Percentiles rank a stretch among this genome's conserved stretches.
phyloP scores from a whole-genome alignment of 1,284 basidiomycete genomes.

The Exobasidium cylindrosporum region DNA sequence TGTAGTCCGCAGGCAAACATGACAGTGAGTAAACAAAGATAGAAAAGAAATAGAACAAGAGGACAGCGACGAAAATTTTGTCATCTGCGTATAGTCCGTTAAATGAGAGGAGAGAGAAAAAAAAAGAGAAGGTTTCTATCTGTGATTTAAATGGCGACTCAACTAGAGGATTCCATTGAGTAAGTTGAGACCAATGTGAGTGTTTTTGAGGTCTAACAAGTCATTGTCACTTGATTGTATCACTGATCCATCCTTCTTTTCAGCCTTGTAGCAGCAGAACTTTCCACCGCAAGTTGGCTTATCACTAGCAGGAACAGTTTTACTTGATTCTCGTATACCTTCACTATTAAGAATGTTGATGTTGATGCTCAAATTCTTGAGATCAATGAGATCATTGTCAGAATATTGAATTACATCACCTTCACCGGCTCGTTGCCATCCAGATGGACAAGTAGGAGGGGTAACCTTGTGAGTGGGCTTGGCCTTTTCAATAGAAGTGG shows the following conservation, averaged over 20 bases:
- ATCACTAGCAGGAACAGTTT: constrained; percentile 2
- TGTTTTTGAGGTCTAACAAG: not conserved
- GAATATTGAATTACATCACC: constrained; percentile 5
- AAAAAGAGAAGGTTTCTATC: too few relatives aligned
- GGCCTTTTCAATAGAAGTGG: not conserved
- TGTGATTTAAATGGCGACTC: too few relatives aligned
- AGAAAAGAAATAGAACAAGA: too few relatives aligned
- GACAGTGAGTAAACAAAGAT: too few relatives aligned
- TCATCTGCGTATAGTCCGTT: too few relatives aligned
- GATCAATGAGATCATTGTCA: constrained; percentile 7
- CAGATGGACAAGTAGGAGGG: not conserved
- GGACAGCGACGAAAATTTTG: too few relatives aligned
- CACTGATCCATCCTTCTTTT: not conserved
- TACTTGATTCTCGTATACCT: not conserved
- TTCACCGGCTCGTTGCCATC: not conserved
- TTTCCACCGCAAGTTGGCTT: not conserved
- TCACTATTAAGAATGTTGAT: constrained; percentile 7
- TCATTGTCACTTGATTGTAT: constrained; percentile 3
- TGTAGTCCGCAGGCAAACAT: too few relatives aligned
- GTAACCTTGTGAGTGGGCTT: not conserved
- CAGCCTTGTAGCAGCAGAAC: not conserved
- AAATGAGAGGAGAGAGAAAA: too few relatives aligned
- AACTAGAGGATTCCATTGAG: constrained; percentile 3
- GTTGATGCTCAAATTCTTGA: not conserved
- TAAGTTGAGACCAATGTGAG: not conserved